Base-by-base conservation (phyloP, 768 basidiomycete genomes). In the Leucocoprinus leucothites region DNA sequence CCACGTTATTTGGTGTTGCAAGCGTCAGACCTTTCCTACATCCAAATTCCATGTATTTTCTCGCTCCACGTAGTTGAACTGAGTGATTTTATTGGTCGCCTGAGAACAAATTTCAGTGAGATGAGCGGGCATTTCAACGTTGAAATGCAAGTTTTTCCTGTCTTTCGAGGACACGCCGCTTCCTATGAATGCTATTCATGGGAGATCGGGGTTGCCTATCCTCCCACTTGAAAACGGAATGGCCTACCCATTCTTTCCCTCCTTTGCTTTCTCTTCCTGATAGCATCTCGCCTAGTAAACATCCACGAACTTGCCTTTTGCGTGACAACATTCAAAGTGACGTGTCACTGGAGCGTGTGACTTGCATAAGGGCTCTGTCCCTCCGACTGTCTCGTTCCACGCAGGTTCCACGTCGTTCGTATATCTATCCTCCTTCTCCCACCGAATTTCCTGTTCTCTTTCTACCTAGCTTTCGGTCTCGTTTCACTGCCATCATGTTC, bases 1-100 rank as follows among this genome's bases (percentile, higher is more conserved):
- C 73, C 74, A 59, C 31, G 55, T 55, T 59, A 54, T 60, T 62
- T 80, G 74, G 78, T 82, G 79, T 66, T 62, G 77, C 71, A 82
- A 76, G 80, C 78, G 80, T 82, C 81, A 82, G 84, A 78, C 81
- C 82, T 80, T 73, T 74, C 82, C 83, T 77, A 86, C 80, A 86
- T 65, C 35, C 21, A n/a, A 34, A 1, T 19, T 8, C 35, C 36
- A 36, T 21, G 26, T 51, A n/a, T 34, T 28, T 16, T 24, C 24
- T 21, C 16, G 18, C 26, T 46, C 5, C 28, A 18, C 18, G 9
- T 48, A 48, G 38, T 38, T 48, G 31, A 34, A 26, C 28, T 5
- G 6, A 26, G 13, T n/a, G 14, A 13, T 13, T 11, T 45, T 21
- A 9, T 22, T 13, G 9, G 14, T 25, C 7, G 14, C n/a, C 46